phyloP scores from a whole-genome alignment of 148 eudicot genomes.

The Talinum fruticosum region DNA sequence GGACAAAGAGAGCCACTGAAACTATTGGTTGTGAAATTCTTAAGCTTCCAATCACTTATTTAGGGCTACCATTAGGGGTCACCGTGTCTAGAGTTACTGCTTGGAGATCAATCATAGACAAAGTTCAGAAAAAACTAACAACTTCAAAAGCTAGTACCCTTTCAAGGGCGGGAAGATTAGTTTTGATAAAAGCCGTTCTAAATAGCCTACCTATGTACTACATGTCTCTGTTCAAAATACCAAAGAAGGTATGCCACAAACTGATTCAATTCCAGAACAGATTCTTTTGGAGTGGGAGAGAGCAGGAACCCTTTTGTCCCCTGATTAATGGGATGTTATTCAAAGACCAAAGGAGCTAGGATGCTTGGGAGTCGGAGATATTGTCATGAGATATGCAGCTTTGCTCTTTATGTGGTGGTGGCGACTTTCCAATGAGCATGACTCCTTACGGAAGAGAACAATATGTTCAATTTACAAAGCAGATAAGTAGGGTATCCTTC shows the following conservation, averaged over 20 bases:
- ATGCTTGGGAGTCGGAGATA: background rate
- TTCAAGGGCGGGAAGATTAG: background rate
- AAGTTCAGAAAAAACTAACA: background rate
- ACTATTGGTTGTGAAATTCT: background rate
- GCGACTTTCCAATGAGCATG: background rate
- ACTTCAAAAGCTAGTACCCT: background rate
- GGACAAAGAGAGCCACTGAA: background rate
- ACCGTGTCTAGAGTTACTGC: background rate
- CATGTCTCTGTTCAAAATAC: background rate
- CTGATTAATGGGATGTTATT: background rate
- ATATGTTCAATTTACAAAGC: background rate
- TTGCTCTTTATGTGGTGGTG: background rate
- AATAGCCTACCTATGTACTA: background rate
- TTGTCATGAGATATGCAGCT: background rate
- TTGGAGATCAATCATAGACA: background rate
- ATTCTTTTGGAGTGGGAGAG: background rate
- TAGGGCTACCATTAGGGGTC: background rate
- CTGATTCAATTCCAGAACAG: background rate
- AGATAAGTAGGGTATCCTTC: too few relatives aligned
- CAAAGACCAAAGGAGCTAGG: background rate
- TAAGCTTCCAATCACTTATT: background rate
- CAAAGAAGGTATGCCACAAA: background rate
- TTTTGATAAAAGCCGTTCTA: background rate
- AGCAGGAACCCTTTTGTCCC: background rate
- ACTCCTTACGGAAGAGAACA: background rate